Base-by-base conservation (phyloP, 192 early-diverging fungal genomes). In the Jimgerdemannia flammicorona region DNA sequence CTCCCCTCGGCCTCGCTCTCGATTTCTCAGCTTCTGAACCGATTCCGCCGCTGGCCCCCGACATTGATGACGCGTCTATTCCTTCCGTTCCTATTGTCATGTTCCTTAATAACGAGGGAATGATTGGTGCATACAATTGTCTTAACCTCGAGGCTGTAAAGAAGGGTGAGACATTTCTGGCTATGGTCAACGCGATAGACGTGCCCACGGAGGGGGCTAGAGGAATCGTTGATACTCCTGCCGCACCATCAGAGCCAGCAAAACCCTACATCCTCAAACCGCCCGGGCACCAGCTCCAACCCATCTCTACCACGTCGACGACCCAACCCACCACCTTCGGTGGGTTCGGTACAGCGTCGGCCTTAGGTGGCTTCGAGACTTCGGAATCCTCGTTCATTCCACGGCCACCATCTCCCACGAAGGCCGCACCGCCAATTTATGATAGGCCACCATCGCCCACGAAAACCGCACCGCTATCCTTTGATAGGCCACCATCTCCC, bases 1-100 rank as follows among this genome's bases (percentile, higher is more conserved):
- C 79, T 43, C 87, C 92, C 4, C 67, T 95, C 0, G 95, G 95
- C 3, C 72, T 91, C 66, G 94, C 88, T 10, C 40, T 95, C 63
- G 95, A 97, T 82, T 89, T 91, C 70, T 89, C 93, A 29, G 81
- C 84, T 41, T 83, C 79, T n/a, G 85, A 85, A 8, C 73, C 73
- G 4, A 68, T 95, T 20, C 82, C 85, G 14, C 85, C 90, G 0
- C 64, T 85, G 4, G 83, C 85, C 14, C 84, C 88, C 18, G 87
- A 87, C 69, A 88, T 87, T 11, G 78, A 79, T 44, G 83, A 80
- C 8, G 83, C 74, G 4, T 68, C 73, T 4, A 80, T 91, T 0
- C 71, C 77, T 2, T 88, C 95, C 9, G 87, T 87, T 9, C 95
- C 95, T 2, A 86, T 94, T 14, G 42, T 95, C 29, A 92, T 89